Evolutionary conservation across 257 asterid species (phyloP).

Genomic region (Primulina huaijiensis): DNA sequence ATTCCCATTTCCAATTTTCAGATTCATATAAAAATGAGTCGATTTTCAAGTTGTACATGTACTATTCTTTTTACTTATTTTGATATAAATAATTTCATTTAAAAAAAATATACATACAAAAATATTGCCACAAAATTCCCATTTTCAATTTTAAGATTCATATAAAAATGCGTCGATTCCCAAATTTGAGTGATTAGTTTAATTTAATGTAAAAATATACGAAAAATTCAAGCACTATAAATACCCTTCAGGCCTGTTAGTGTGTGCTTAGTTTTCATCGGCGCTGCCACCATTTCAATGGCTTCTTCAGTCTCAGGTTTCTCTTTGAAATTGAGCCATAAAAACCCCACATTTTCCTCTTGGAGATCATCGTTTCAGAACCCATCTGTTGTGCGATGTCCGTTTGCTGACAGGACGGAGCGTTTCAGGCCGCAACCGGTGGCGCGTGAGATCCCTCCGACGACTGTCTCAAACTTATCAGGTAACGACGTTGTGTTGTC

Average conservation of each 20-base stretch:
- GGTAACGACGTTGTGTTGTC: constrained; percentile 31
- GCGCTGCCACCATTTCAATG: neutral
- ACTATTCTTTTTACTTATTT: too few species aligned
- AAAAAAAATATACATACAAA: neutral
- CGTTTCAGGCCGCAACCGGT: constrained; percentile 41
- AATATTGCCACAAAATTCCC: neutral
- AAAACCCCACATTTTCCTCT: constrained; percentile 8
- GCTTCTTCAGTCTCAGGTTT: constrained; percentile 27
- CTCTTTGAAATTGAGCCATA: constrained; percentile 10
- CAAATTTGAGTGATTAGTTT: neutral
- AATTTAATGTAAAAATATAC: neutral
- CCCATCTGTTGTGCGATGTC: neutral
- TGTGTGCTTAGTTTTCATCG: neutral
- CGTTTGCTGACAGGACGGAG: neutral
- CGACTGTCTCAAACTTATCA: constrained; percentile 32
- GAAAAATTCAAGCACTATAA: neutral
- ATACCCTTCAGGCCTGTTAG: neutral
- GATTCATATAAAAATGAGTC: neutral
- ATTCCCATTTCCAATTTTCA: neutral
- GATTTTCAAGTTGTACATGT: too few species aligned
- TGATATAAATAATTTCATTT: too few species aligned
- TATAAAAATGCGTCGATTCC: neutral
- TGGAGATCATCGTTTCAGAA: neutral
- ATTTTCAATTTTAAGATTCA: neutral
- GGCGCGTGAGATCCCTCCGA: constrained; percentile 75